Base-by-base conservation (phyloP, 345 rosid species). In the Geranium rotundifolium region DNA sequence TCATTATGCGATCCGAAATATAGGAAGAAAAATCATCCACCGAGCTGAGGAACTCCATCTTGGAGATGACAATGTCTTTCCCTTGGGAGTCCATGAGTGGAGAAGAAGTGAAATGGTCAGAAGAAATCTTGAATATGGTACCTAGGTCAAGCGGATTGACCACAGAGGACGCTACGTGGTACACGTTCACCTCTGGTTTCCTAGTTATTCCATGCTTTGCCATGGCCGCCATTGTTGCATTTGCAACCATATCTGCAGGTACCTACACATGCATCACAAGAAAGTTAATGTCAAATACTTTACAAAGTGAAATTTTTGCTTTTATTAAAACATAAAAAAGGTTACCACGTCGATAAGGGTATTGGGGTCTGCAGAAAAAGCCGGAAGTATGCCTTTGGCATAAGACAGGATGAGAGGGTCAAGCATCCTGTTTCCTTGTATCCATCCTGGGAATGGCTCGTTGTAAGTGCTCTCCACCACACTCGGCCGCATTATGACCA, bases 371-470 rank as follows among this genome's bases (percentile, higher is more conserved):
- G 19, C 80, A 14, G 41, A 23, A 1, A 76, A 62, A 8, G 23
- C 73, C 1, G 78, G 63, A 62, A 79, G 72, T 50, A 68, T 72
- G 19, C 76, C 72, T 65, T 79, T 77, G 1, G 62, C 81, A 10
- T 76, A 69, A 50, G 69, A 69, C 19, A 77, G n/a, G 27, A 82
- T 55, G 1, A 82, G 1, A 14, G 83, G 86, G 55, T 66, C 80
- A 1, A 3, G 1, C 80, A 79, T 63, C 65, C 59, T 74, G 67
- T 59, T 57, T 20, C 80, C 80, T 67, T 72, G 65, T 20, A 76
- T 73, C 82, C 69, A 68, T 31, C 80, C 76, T 2, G 80, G 73
- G 31, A 70, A 73, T 7, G 82, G 77, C 29, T 79, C 80, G 10
- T 7, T 55, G 14, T 61, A 69, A 19, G 75, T 64, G 56, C 75